Base-by-base conservation (phyloP, 164 flowering plant genomes). In the Litsea cubeba region DNA sequence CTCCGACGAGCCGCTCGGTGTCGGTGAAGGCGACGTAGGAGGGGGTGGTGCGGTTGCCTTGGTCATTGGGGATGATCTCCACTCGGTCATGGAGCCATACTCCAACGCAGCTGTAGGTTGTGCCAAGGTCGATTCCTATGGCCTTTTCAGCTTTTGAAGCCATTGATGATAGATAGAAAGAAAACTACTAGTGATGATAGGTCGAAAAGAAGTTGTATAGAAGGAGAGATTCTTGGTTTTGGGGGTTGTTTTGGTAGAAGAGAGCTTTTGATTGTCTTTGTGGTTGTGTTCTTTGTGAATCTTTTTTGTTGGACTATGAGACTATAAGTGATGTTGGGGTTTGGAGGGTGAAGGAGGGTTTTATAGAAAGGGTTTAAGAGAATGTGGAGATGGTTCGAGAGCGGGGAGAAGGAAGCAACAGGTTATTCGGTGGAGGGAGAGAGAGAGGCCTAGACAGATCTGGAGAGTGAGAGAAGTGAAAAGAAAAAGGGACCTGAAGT, bases 21-120 rank as follows among this genome's bases (percentile, higher is more conserved):
- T 82, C 84, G 17, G 84, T 79, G 79, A 82, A 82, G 17, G 82
- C 84, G 8, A 82, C 84, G 68, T 82, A 82, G 23, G 84, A 82
- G 0, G 84, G 84, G 24, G 84, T 79, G 10, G 84, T 82, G 20
- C 84, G 76, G 73, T 82, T 82, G 30, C 84, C 84, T 62, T 82
- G 84, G 68, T 82, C 84, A 67, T 82, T 82, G 18, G 82, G 68
- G 26, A 82, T 79, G 76, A 82, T 82, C 73, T 82, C 84, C 30
- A 82, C 80, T 0, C 82, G 75, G 70, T 79, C 84, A 49, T 82
- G 54, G 50, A 22, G 78, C 84, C 84, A 82, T 2, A 79, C 84
- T 2, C 82, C 84, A 7, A 79, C 84, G 71, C 84, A 82, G 57
- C 79, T 76, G 75, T 82, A 82, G 26, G 82, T 82, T 17, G 84